Conservation (phyloP, 1,139 yeast species). For the Ashbya aceris region DNA sequence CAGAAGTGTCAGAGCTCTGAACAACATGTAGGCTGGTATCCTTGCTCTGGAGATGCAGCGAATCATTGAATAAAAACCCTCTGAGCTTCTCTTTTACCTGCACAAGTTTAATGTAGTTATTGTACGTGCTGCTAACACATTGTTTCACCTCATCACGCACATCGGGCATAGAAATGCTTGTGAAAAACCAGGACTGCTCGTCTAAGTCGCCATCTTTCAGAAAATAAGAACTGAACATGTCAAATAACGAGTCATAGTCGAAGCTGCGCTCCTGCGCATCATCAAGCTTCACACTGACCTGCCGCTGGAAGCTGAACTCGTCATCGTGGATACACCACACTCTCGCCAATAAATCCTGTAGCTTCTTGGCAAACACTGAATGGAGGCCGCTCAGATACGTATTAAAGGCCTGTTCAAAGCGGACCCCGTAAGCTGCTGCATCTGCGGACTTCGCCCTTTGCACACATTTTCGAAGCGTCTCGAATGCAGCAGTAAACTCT, state of each 20-base stretch:
- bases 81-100: conserved; percentile 5
- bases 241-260: conserved; percentile 15
- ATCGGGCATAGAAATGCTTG: conserved; percentile 18
- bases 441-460: conserved; percentile 13
- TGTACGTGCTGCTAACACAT: conserved; percentile 9
- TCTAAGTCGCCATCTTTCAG: conserved; percentile 16
- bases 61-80: conserved; percentile 3
- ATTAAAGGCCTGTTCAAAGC: conserved; percentile 23
- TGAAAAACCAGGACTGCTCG: conserved; percentile 20
- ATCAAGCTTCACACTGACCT: conserved; percentile 10
- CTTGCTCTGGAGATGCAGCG: neutral
- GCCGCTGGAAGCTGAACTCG: conserved; percentile 12
- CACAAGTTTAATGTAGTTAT: conserved; percentile 4
- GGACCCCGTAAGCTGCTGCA: conserved; percentile 14
- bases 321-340: conserved; percentile 20
- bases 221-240: conserved; percentile 12
- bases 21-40: neutral
- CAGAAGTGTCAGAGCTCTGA: neutral
- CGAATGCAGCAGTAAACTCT: conserved; percentile 26
- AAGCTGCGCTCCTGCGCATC: conserved; percentile 6
- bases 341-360: conserved; percentile 13
- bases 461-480: conserved; percentile 20
- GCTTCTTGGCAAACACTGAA: conserved; percentile 13
- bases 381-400: conserved; percentile 23
- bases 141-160: conserved; percentile 17